A percentile compares a stretch with the other conserved stretches of the same genome.
These are phyloP conservation scores for Sarcocystis neurona DNA, from an alignment of 169 alveolate genomes.

Conservation along the genomic window DNA sequence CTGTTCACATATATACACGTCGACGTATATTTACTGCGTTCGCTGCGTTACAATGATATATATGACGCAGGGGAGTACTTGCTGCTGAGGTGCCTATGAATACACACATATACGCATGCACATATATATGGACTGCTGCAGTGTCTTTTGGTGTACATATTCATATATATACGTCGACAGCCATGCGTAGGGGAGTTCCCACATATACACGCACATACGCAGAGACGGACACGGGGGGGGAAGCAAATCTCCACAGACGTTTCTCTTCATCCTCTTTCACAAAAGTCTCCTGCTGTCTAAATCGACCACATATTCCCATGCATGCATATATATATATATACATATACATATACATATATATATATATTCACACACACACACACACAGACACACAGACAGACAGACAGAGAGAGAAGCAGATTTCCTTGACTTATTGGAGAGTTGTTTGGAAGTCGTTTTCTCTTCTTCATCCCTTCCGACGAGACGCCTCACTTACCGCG, in stretches of 20 bases:
- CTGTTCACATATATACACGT: too few species aligned
- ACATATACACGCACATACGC: background rate
- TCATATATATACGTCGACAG: background rate
- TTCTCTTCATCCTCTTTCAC: background rate
- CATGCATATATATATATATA: conserved; percentile 14
- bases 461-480: background rate
- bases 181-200: background rate
- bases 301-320: background rate
- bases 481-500: background rate
- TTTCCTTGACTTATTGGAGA: too few species aligned
- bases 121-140: background rate
- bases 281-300: background rate
- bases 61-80: too few species aligned
- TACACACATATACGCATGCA: background rate
- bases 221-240: background rate
- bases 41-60: too few species aligned
- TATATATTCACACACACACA: background rate
- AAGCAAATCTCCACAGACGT: background rate
- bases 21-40: too few species aligned
- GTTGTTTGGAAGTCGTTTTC: too few species aligned
- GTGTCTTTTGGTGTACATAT: background rate
- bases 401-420: background rate
- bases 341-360: background rate
- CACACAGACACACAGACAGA: background rate
- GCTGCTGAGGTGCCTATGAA: too few species aligned